Conservation (phyloP, 192 early-diverging fungal species). For the Coemansia sp. region DNA sequence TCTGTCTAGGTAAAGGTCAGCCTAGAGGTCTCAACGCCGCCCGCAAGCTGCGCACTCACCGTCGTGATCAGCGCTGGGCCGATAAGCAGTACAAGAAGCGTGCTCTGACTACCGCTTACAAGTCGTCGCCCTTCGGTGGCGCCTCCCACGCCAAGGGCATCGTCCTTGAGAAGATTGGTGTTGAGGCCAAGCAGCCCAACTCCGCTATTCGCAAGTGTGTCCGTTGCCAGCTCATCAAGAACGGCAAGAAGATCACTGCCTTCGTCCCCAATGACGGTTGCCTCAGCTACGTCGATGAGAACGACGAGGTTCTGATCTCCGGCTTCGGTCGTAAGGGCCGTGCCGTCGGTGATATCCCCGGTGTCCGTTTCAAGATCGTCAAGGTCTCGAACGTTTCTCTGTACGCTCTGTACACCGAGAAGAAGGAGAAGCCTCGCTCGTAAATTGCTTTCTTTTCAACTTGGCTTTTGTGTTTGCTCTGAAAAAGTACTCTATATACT, state of each 20-base stretch:
- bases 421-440: conserved; percentile 99
- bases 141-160: conserved; percentile 99
- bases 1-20: conserved; percentile 66
- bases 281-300: conserved; percentile 99
- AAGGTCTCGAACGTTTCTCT: conserved; percentile 99
- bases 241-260: conserved; percentile 99
- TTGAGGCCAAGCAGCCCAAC: conserved; percentile 99
- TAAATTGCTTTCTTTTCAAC: conserved; percentile 48
- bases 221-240: conserved; percentile 99
- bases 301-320: conserved; percentile 99
- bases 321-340: conserved; percentile 99
- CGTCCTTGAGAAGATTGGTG: conserved; percentile 99
- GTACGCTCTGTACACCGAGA: conserved; percentile 99
- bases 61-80: conserved; percentile 98
- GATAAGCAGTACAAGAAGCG: conserved; percentile 99
- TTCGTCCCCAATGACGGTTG: conserved; percentile 99
- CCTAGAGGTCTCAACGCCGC: conserved; percentile 98
- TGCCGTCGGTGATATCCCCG: conserved; percentile 99
- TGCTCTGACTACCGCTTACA: conserved; percentile 97
- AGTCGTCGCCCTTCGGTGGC: conserved; percentile 98
- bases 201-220: conserved; percentile 99
- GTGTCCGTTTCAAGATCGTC: conserved; percentile 99
- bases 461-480: conserved; percentile 1
- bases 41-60: conserved; percentile 96
- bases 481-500: conserved; percentile 1